Evolutionary conservation across 2,329 filamentous ascomycete species (phyloP).

Genomic region (Xylariaceae sp.): DNA sequence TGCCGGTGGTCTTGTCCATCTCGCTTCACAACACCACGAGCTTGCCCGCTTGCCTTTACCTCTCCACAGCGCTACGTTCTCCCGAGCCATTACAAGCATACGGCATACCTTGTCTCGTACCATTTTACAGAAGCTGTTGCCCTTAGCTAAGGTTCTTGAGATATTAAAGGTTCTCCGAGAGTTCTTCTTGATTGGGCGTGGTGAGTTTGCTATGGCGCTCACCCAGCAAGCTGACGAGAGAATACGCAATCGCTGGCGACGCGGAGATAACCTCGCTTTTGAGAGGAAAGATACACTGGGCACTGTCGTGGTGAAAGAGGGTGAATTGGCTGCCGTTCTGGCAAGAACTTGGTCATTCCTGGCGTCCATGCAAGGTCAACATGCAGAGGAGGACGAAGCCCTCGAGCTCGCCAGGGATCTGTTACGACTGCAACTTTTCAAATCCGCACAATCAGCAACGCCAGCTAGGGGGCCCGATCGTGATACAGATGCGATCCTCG

Average conservation of each 20-base stretch:
- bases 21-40: slow-evolving; percentile 63
- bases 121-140: slow-evolving; percentile 74
- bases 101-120: slow-evolving; percentile 78
- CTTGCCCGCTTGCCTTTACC: slow-evolving; percentile 67
- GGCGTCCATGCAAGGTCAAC: slow-evolving; percentile 63
- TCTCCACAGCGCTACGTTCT: slow-evolving; percentile 65
- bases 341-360: slow-evolving; percentile 74
- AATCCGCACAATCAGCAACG: slow-evolving; percentile 37
- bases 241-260: slow-evolving; percentile 66
- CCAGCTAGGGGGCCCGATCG: slow-evolving; percentile 35
- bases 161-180: slow-evolving; percentile 72
- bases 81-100: slow-evolving; percentile 68
- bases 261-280: slow-evolving; percentile 53
- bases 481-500: slow-evolving; percentile 24
- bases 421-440: slow-evolving; percentile 61
- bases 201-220: slow-evolving; percentile 85
- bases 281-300: slow-evolving; percentile 55
- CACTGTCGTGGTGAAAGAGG: slow-evolving; percentile 72
- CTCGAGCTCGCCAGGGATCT: slow-evolving; percentile 78
- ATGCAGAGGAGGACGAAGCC: slow-evolving; percentile 73
- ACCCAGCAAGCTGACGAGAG: slow-evolving; percentile 80
- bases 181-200: slow-evolving; percentile 80
- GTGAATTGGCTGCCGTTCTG: slow-evolving; percentile 74
- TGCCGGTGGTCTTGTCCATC: slow-evolving; percentile 50
- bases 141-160: slow-evolving; percentile 69